Percentiles rank a stretch among this genome's conserved stretches.
These are phyloP conservation scores for Monilinia polystroma DNA, from an alignment of 2,329 filamentous ascomycete species.

Conservation along the genomic window DNA sequence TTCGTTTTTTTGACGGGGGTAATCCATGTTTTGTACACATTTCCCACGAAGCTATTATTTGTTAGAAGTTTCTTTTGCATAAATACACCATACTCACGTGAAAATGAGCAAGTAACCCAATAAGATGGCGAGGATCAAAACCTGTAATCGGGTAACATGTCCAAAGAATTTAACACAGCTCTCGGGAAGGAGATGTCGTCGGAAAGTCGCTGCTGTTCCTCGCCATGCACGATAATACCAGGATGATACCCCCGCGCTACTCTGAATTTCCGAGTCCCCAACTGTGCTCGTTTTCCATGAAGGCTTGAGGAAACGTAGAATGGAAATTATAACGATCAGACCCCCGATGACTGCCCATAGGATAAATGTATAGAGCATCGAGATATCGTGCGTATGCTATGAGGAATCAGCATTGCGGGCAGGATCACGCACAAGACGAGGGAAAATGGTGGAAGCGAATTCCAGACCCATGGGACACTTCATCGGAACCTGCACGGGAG, in stretches of 20 bases:
- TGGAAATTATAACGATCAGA: conserved; percentile 46
- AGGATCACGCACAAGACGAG: background rate
- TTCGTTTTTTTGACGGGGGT: conserved; percentile 61
- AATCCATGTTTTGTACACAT: conserved; percentile 66
- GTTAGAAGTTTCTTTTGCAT: background rate
- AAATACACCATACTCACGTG: conserved; percentile 45
- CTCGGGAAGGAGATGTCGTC: conserved; percentile 59
- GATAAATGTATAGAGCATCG: conserved; percentile 57
- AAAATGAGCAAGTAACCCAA: conserved; percentile 64
- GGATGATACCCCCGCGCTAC: conserved; percentile 23
- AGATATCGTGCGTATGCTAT: conserved; percentile 49
- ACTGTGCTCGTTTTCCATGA: conserved; percentile 29
- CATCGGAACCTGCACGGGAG: background rate
- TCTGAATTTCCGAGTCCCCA: conserved; percentile 21
- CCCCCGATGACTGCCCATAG: conserved; percentile 55
- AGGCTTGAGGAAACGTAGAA: conserved; percentile 40
- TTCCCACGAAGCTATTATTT: conserved; percentile 55
- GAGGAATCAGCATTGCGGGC: background rate
- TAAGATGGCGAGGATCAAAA: conserved; percentile 59
- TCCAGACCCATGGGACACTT: background rate
- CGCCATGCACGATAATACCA: conserved; percentile 33
- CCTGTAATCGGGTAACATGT: conserved; percentile 65
- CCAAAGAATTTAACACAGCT: conserved; percentile 59
- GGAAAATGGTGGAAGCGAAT: background rate
- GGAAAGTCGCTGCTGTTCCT: conserved; percentile 23